A percentile compares a stretch with the other conserved stretches of the same genome.
Evolutionary conservation across 1,284 basidiomycete species (phyloP).

Genomic region (Anthracocystis setariae): DNA sequence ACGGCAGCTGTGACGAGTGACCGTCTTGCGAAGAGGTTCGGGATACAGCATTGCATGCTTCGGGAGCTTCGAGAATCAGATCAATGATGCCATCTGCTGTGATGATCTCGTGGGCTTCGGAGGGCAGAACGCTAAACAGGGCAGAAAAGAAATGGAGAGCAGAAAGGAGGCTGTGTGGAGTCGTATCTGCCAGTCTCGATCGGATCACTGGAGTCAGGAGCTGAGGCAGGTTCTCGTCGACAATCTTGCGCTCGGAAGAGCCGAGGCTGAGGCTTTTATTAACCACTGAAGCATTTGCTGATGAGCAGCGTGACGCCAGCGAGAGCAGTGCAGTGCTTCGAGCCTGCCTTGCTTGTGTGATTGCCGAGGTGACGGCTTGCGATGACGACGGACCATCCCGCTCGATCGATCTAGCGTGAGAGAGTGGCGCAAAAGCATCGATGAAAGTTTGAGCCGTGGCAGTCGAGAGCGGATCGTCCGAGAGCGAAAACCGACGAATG

Average conservation of each 20-base stretch:
- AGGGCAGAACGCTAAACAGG: conserved; percentile 27
- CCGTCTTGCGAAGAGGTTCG: not conserved
- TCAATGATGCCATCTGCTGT: conserved; percentile 30
- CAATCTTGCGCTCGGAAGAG: not conserved
- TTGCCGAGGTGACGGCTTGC: not conserved
- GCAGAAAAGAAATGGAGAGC: conserved; percentile 39
- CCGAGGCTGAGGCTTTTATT: conserved; percentile 1
- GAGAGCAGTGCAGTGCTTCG: conserved; percentile 31
- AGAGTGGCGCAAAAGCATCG: conserved; percentile 36
- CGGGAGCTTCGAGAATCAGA: conserved; percentile 33
- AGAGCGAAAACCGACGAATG: conserved; percentile 31
- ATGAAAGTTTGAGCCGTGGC: conserved; percentile 33
- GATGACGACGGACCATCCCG: conserved; percentile 5
- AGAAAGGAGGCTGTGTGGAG: conserved; percentile 34
- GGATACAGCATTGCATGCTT: conserved; percentile 20
- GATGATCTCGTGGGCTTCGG: conserved; percentile 39
- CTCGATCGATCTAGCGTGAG: not conserved
- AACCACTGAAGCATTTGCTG: conserved; percentile 4
- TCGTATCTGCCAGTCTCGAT: conserved; percentile 37
- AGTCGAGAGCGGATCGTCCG: conserved; percentile 41
- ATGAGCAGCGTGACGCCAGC: conserved; percentile 34
- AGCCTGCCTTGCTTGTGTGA: conserved; percentile 17
- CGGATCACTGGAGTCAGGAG: conserved; percentile 39
- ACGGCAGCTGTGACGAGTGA: not conserved
- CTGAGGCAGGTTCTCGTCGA: conserved; percentile 32